phyloP scores from a whole-genome alignment of 2,329 filamentous ascomycete genomes.

The Escovopsis sp. region DNA sequence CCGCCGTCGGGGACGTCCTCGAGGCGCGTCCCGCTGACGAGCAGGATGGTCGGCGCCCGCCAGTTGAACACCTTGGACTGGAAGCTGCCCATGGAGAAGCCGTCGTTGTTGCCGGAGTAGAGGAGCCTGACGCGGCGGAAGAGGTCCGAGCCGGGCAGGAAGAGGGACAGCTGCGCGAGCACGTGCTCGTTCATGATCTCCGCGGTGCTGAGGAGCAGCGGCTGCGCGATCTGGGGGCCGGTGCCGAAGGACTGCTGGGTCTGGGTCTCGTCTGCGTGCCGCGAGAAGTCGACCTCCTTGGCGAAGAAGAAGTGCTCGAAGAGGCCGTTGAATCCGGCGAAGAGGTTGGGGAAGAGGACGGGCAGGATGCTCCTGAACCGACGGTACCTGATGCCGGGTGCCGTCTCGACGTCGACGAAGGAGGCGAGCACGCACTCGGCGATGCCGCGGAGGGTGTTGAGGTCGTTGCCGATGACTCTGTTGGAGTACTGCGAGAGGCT shows the following conservation, averaged over 20 bases:
- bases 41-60: constrained; percentile 57
- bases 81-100: constrained; percentile 66
- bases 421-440: constrained; percentile 52
- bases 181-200: constrained; percentile 51
- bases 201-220: constrained; percentile 35
- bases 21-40: constrained; percentile 52
- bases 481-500: constrained; percentile 45
- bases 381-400: constrained; percentile 45
- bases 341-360: constrained; percentile 48
- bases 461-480: constrained; percentile 38
- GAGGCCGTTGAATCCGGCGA: constrained; percentile 50
- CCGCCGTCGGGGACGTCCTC: constrained; percentile 31
- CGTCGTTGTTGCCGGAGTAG: constrained; percentile 55
- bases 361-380: constrained; percentile 48
- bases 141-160: constrained; percentile 48
- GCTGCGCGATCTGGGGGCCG: constrained; percentile 22
- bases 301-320: constrained; percentile 68
- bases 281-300: constrained; percentile 53
- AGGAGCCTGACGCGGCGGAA: constrained; percentile 52
- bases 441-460: constrained; percentile 43
- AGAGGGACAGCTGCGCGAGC: constrained; percentile 58
- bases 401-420: constrained; percentile 50
- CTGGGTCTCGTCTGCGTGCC: constrained; percentile 22
- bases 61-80: constrained; percentile 65
- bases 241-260: not conserved